Evolutionary conservation across 2,329 filamentous ascomycete genomes (phyloP).

Genomic region (Cryoendolithus antarcticus): DNA sequence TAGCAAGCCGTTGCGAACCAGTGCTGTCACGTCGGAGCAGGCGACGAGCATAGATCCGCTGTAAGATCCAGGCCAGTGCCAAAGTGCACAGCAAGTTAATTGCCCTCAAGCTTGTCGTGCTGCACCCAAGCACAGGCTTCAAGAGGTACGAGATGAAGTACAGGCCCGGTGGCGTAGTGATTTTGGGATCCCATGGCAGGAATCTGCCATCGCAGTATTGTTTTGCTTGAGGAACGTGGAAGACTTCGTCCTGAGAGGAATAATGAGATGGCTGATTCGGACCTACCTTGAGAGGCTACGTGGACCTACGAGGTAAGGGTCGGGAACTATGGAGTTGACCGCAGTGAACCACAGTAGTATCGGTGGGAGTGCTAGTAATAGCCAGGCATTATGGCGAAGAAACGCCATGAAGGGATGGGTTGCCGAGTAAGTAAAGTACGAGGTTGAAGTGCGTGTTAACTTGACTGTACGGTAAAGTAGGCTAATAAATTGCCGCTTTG

Average conservation of each 20-base stretch:
- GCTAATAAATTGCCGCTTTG: too few species aligned
- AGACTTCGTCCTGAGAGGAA: slow-evolving; percentile 61
- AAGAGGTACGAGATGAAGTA: slow-evolving; percentile 31
- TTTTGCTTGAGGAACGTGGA: slow-evolving; percentile 84
- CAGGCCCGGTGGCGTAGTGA: slow-evolving; percentile 88
- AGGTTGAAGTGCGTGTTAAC: too few species aligned
- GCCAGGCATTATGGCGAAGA: too few species aligned
- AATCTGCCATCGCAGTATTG: slow-evolving; percentile 68
- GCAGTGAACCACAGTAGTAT: slow-evolving; percentile 18
- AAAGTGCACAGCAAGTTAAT: slow-evolving; percentile 5
- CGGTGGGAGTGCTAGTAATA: slow-evolving; percentile 6
- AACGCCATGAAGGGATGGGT: too few species aligned
- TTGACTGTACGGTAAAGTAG: too few species aligned
- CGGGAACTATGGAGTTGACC: slow-evolving; percentile 39
- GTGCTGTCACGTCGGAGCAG: too few species aligned
- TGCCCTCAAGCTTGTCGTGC: slow-evolving; percentile 1
- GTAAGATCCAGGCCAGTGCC: slow-evolving; percentile 26
- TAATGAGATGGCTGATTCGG: slow-evolving; percentile 14
- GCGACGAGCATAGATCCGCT: slow-evolving; percentile 4
- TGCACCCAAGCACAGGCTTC: slow-evolving; percentile 22
- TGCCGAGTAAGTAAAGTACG: too few species aligned
- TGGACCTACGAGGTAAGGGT: slow-evolving; percentile 46
- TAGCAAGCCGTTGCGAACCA: slow-evolving; percentile 9
- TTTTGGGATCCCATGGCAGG: slow-evolving; percentile 82
- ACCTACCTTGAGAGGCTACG: slow-evolving; percentile 5